Base-by-base conservation (phyloP, 2,329 filamentous ascomycete species). In the Coleophoma crateriformis region DNA sequence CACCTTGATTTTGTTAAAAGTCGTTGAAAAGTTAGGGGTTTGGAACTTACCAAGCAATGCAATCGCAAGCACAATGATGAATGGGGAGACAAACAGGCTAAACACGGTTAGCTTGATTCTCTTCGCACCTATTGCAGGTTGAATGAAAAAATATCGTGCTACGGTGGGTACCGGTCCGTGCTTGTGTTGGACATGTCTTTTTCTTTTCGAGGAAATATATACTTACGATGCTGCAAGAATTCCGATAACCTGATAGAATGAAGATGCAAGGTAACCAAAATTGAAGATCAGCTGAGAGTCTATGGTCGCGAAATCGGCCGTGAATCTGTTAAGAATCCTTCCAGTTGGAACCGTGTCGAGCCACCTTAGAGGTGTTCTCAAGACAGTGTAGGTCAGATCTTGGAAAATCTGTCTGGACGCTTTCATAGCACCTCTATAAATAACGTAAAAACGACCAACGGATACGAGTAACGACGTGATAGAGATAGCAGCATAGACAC, bases 321-420 rank as follows among this genome's bases (percentile, higher is more conserved):
- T 88, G 64, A 90, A 88, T 2, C 88, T 77, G 66, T 91, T 91
- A 32, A 90, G 71, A 33, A 91, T 78, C 38, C 87, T 78, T 6
- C 87, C 88, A 1, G 88, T 74, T 0, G 87, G 87, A 0, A 88
- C 82, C 0, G 86, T 90, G 60, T 91, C 87, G 20, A 91, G 73
- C 85, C 86, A 90, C 50, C 85, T 75, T 14, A 90, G 72, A 1
- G 85, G 87, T 6, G 87, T 81, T 14, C 84, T 79, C 7, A 91
- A 71, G 7, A 91, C 75, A 2, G 78, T 73, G 57, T 78, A 81
- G 27, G 84, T 79, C 57, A 90, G 77, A 45, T 77, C 75, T 27
- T 79, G 72, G 56, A 90, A 91, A 4, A 90, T 70, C 43, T 70
- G 70, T 40, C 80, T 73, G 14, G 85, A 88, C 1, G 85, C 86